Evolutionary conservation across 257 asterid species (phyloP), one percentile per base, ranked within the genome.

Genomic region (Solanum neorickii): DNA sequence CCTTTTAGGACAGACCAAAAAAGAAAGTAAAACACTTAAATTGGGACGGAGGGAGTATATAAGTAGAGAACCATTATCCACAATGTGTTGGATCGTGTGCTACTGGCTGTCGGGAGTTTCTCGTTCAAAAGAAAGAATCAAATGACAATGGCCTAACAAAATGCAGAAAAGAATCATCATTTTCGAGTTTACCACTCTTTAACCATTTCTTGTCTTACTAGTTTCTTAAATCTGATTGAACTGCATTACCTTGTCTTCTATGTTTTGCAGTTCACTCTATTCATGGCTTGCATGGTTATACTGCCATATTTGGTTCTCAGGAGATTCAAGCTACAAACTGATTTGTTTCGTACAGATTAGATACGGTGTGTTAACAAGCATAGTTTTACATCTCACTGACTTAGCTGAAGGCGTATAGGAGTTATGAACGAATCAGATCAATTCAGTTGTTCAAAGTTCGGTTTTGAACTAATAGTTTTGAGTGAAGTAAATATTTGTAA

Each of bases 241-340:
- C 18, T 14, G 23, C 84, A 84, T 69, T 86, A 7, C 72, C 87
- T 85, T 82, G 66, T 66, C 77, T 27, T 83, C 56, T 33, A 39
- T 47, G 47, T 89, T 84, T 87, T 89, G 93, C 94, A 93, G 94
- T 93, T 93, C 90, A 91, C 94, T 46, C 94, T 93, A 41, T 93
- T 93, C 91, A 92, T 93, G 96, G 93, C 93, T 41, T 87, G 90
- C 92, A 91, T 91, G 94, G 94, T 93, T 82, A 88, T 91, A 86
- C 52, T 93, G 27, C 94, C 96, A 42, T 84, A 90, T 88, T 86
- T 92, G 92, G 90, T 92, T 65, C 88, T 92, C 33, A 92, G 92
- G 31, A 88, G 91, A 35, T 88, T 91, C 89, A 92, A 90, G 87
- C 77, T 91, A 21, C 94, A 90, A 86, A 86, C 89, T 2, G 94